A percentile compares a stretch with the other conserved stretches of the same genome.
Evolutionary conservation across 805 yeast genomes (phyloP).

Genomic region (Barnettozyma populi): DNA sequence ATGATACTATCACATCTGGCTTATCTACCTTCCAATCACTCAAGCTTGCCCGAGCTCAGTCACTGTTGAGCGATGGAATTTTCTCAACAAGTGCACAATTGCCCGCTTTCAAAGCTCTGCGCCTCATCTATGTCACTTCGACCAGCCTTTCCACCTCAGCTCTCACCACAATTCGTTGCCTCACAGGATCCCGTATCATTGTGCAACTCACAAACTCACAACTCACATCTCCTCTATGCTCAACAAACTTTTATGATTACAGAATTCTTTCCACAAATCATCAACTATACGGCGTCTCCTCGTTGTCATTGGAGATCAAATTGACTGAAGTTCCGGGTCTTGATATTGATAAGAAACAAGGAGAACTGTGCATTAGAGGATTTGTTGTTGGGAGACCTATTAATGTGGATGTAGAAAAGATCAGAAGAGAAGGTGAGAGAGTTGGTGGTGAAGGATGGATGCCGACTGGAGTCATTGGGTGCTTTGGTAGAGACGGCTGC

Average conservation of each 20-base stretch:
- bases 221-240: slow-evolving; percentile 52
- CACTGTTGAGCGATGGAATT: slow-evolving; percentile 17
- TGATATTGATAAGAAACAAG: slow-evolving; percentile 35
- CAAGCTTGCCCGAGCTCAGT: slow-evolving; percentile 21
- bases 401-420: slow-evolving; percentile 26
- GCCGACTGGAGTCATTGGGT: slow-evolving; percentile 47
- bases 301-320: slow-evolving; percentile 58
- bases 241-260: slow-evolving; percentile 58
- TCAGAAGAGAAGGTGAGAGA: slow-evolving; percentile 27
- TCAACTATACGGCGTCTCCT: slow-evolving; percentile 49
- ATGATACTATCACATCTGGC: not conserved
- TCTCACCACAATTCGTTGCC: slow-evolving; percentile 39
- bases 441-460: slow-evolving; percentile 46
- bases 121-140: slow-evolving; percentile 14
- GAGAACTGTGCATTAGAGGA: slow-evolving; percentile 55
- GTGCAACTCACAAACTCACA: slow-evolving; percentile 42
- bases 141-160: slow-evolving; percentile 19
- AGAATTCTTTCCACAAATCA: slow-evolving; percentile 37
- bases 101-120: slow-evolving; percentile 30
- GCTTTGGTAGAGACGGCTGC: slow-evolving; percentile 71
- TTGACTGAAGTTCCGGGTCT: slow-evolving; percentile 31
- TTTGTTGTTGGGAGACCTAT: slow-evolving; percentile 56
- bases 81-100: slow-evolving; percentile 22
- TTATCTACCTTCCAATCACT: slow-evolving; percentile 5
- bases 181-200: slow-evolving; percentile 45